Conservation (phyloP, 305 asterid species). For the Fraxinus velutina region DNA sequence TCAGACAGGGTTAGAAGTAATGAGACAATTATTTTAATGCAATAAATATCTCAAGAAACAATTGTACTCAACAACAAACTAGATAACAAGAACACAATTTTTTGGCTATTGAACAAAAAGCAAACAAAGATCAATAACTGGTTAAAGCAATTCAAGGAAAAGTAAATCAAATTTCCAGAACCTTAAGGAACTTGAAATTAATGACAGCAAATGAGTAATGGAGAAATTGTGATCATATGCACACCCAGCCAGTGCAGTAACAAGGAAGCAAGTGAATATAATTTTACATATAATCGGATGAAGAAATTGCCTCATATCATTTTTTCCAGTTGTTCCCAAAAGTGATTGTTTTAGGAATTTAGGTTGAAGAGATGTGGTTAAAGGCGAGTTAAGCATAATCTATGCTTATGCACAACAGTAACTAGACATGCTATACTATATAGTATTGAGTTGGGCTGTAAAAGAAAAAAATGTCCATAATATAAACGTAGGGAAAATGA, state of each 20-base stretch:
- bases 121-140: background rate
- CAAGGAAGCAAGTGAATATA: background rate
- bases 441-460: background rate
- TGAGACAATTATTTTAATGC: conserved; percentile 23
- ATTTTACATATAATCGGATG: background rate
- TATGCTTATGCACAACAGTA: background rate
- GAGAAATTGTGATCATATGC: background rate
- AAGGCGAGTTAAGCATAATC: background rate
- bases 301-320: background rate
- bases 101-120: background rate
- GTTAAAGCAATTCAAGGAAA: background rate
- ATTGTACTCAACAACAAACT: background rate
- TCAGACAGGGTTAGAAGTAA: conserved; percentile 22
- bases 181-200: background rate
- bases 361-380: background rate
- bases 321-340: background rate
- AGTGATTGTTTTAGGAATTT: background rate
- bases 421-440: background rate
- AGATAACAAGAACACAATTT: background rate
- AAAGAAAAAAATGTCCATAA: background rate
- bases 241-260: background rate
- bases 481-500: background rate
- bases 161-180: background rate
- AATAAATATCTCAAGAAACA: conserved; percentile 17
- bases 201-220: background rate